A percentile compares a stretch with the other conserved stretches of the same genome.
phyloP scores from a whole-genome alignment of 345 rosid species.

The Syzygium aqueum region DNA sequence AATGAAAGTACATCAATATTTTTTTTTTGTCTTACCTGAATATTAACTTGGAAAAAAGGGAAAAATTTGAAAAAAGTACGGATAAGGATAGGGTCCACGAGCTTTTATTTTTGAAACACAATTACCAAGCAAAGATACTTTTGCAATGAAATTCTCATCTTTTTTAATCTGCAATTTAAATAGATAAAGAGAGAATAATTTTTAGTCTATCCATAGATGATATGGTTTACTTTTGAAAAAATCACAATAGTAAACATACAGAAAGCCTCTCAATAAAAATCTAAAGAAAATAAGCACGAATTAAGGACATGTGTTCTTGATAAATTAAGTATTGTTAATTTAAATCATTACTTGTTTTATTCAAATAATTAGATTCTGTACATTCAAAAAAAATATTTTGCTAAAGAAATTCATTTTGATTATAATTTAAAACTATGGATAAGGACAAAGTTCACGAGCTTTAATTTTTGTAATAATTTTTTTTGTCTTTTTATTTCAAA shows the following conservation, averaged over 20 bases:
- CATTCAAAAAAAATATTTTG: background rate
- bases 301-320: background rate
- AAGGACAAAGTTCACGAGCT: background rate
- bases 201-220: background rate
- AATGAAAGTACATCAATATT: background rate
- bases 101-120: background rate
- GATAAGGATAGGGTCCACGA: background rate
- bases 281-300: background rate
- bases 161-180: background rate
- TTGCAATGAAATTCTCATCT: background rate
- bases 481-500: background rate
- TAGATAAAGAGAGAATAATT: background rate
- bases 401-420: background rate
- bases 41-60: background rate
- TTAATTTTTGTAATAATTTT: background rate
- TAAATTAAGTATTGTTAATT: background rate
- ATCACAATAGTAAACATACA: background rate
- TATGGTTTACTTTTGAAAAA: background rate
- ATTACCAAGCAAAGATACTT: background rate
- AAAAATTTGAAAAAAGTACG: background rate
- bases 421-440: background rate
- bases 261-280: background rate
- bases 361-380: background rate
- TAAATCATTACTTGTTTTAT: background rate
- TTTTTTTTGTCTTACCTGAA: background rate